Conservation (phyloP, 176 grass and related monocot genomes). For the Oryza officinalis region DNA sequence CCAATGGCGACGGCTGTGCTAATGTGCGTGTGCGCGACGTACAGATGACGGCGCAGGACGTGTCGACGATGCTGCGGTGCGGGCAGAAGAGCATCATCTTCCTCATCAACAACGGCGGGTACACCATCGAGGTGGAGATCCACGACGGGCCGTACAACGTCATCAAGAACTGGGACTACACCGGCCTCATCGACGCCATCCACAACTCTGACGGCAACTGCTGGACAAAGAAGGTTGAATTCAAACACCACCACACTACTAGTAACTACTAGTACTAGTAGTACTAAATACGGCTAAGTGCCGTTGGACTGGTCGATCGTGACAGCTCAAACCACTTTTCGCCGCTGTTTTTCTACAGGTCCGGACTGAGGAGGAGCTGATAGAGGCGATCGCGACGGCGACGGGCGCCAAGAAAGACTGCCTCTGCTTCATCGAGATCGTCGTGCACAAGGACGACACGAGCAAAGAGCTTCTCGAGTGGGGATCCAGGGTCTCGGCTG, state of each 20-base stretch:
- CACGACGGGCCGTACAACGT: slow-evolving; percentile 75
- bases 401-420: slow-evolving; percentile 55
- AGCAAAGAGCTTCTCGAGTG: slow-evolving; percentile 82
- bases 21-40: not conserved
- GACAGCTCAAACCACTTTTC: not conserved
- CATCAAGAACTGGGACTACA: slow-evolving; percentile 80
- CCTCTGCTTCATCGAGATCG: slow-evolving; percentile 73
- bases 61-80: slow-evolving; percentile 73
- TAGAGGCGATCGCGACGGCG: slow-evolving; percentile 51
- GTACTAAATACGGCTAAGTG: no score
- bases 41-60: slow-evolving; percentile 62
- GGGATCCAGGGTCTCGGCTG: slow-evolving; percentile 70
- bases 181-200: slow-evolving; percentile 58
- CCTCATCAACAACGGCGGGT: slow-evolving; percentile 70
- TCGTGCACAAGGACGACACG: slow-evolving; percentile 68
- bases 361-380: slow-evolving; percentile 57
- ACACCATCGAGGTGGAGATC: slow-evolving; percentile 75
- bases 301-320: no score
- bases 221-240: slow-evolving; percentile 57
- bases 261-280: no score
- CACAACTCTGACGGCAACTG: slow-evolving; percentile 55
- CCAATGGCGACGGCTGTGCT: not conserved
- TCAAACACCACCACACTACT: not conserved
- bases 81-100: slow-evolving; percentile 63
- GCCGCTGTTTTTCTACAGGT: slow-evolving; percentile 32